Percentiles rank a stretch among this genome's conserved stretches.
These are phyloP conservation scores for Raddia guianensis DNA, from an alignment of 176 grass and related monocot species.

Conservation along the genomic window DNA sequence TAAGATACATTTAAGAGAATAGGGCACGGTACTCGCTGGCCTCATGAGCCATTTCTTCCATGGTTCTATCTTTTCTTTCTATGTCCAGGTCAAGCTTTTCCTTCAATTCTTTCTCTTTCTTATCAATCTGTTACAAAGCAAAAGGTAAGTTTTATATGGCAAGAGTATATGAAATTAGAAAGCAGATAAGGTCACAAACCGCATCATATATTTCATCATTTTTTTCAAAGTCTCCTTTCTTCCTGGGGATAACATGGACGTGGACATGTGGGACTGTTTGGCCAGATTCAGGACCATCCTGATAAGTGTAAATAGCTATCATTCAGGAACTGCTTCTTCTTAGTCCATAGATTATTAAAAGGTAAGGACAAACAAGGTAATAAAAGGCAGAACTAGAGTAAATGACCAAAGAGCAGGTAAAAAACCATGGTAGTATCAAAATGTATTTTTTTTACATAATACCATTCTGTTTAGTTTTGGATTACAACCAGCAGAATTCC, in stretches of 20 bases:
- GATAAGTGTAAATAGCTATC: slow-evolving; percentile 16
- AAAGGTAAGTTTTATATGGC: slow-evolving; percentile 14
- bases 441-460: neutral
- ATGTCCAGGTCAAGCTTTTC: slow-evolving; percentile 92
- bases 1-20: slow-evolving; percentile 53
- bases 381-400: neutral
- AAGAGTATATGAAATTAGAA: slow-evolving; percentile 11
- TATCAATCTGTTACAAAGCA: slow-evolving; percentile 56
- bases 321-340: slow-evolving; percentile 16
- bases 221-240: slow-evolving; percentile 85
- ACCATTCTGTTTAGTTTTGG: too few relatives aligned
- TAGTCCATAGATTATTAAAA: neutral
- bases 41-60: slow-evolving; percentile 74
- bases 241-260: slow-evolving; percentile 88
- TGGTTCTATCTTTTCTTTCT: slow-evolving; percentile 72
- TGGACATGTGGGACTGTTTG: slow-evolving; percentile 98
- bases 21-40: slow-evolving; percentile 66
- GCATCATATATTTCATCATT: slow-evolving; percentile 98
- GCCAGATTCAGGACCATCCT: slow-evolving; percentile 94
- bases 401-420: neutral
- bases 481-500: too few relatives aligned
- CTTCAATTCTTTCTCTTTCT: slow-evolving; percentile 85
- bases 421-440: neutral
- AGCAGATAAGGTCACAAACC: slow-evolving; percentile 38
- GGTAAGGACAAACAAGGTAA: neutral